A percentile compares a stretch with the other conserved stretches of the same genome.
Evolutionary conservation across 1,139 yeast genomes (phyloP).

Genomic region (Ashbya aceris): DNA sequence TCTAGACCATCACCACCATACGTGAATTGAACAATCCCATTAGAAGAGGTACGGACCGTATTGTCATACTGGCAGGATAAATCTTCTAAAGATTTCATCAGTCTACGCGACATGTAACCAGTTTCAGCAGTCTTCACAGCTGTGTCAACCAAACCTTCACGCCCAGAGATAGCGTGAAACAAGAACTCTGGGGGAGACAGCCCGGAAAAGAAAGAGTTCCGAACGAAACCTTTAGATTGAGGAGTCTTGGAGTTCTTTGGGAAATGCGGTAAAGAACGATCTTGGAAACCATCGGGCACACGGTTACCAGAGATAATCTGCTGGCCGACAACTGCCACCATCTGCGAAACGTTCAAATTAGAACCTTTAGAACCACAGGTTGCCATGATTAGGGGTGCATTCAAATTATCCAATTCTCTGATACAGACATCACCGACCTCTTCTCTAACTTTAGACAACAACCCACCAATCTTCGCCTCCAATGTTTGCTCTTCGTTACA

Average conservation of each 20-base stretch:
- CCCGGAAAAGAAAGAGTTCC: constrained; percentile 92
- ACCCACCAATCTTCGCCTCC: constrained; percentile 95
- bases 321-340: constrained; percentile 99
- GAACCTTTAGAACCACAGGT: constrained; percentile 99
- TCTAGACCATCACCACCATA: constrained; percentile 99
- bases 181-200: constrained; percentile 93
- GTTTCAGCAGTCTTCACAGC: constrained; percentile 99
- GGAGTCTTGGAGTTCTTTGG: constrained; percentile 94
- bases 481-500: constrained; percentile 97
- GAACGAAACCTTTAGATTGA: constrained; percentile 93
- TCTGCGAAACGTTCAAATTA: constrained; percentile 93
- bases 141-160: constrained; percentile 98
- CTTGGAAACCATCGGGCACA: constrained; percentile 99
- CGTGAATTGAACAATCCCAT: constrained; percentile 94
- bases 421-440: constrained; percentile 98
- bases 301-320: constrained; percentile 98
- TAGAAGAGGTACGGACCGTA: constrained; percentile 90
- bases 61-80: constrained; percentile 87
- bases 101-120: constrained; percentile 97
- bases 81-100: constrained; percentile 97
- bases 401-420: constrained; percentile 75
- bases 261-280: constrained; percentile 95
- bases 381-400: constrained; percentile 98
- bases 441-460: constrained; percentile 93
- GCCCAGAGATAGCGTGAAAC: constrained; percentile 98